phyloP scores from a whole-genome alignment of 2,329 filamentous ascomycete species.

The Penicillium sp. region DNA sequence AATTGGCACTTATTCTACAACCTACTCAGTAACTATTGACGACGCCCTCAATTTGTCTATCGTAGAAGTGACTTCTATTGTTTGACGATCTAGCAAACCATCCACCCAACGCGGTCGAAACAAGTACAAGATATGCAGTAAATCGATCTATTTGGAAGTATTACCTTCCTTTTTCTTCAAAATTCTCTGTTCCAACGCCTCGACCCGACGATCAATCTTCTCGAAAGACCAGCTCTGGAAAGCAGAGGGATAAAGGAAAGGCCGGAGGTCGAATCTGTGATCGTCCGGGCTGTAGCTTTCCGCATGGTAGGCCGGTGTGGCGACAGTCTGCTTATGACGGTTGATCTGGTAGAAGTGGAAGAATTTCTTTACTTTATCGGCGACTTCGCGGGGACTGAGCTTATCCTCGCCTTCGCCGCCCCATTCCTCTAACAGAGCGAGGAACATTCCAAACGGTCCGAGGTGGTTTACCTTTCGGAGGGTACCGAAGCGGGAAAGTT shows the following conservation, averaged over 20 bases:
- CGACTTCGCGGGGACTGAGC: constrained; percentile 13
- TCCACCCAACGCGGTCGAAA: too few species aligned
- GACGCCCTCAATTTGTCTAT: too few species aligned
- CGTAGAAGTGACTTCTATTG: too few species aligned
- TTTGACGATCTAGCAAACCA: too few species aligned
- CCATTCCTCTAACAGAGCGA: constrained; percentile 13
- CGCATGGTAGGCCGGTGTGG: constrained; percentile 14
- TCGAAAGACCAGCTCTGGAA: constrained; percentile 17
- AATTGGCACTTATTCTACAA: too few species aligned
- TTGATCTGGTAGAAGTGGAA: constrained; percentile 18
- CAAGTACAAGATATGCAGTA: too few species aligned
- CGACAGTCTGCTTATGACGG: constrained; percentile 16
- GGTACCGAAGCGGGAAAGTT: constrained; percentile 13
- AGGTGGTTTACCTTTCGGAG: constrained; percentile 13
- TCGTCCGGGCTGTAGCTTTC: constrained; percentile 16
- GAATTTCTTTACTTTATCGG: constrained; percentile 14
- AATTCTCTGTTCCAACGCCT: constrained; percentile 9
- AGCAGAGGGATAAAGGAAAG: constrained; percentile 15
- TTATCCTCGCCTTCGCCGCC: constrained; percentile 14
- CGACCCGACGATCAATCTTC: constrained; percentile 12
- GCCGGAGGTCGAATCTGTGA: constrained; percentile 15
- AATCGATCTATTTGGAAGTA: too few species aligned
- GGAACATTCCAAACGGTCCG: constrained; percentile 16
- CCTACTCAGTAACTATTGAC: too few species aligned
- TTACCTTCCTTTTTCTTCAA: constrained; percentile 6